A percentile compares a stretch with the other conserved stretches of the same genome.
Evolutionary conservation across 1,284 basidiomycete species (phyloP).

Genomic region (Pyrrhoderma lamaoense): DNA sequence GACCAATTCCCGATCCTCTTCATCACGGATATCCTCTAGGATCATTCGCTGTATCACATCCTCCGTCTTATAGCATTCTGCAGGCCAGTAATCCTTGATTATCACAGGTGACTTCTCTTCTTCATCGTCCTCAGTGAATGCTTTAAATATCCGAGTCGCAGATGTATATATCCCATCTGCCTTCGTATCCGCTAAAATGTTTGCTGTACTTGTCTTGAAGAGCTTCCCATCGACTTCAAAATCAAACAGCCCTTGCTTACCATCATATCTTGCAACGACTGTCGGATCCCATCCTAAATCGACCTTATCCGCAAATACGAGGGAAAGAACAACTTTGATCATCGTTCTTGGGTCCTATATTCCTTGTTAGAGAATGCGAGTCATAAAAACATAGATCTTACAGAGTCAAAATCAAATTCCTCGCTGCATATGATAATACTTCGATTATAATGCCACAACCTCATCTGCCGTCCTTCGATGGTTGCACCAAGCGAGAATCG

Average conservation of each 20-base stretch:
- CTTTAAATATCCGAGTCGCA: not conserved
- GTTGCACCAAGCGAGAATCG: not conserved
- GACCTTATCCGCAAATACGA: not conserved
- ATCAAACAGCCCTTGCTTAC: not conserved
- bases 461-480: not conserved
- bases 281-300: slow-evolving; percentile 6
- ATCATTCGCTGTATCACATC: not conserved
- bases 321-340: not conserved
- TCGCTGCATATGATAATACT: not conserved
- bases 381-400: too few species aligned
- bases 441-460: not conserved
- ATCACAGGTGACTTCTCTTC: not conserved
- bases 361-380: too few species aligned
- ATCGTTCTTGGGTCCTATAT: not conserved
- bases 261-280: not conserved
- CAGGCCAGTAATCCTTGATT: not conserved
- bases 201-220: not conserved
- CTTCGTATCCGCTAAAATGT: not conserved
- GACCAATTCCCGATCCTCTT: not conserved
- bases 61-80: not conserved
- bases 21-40: not conserved
- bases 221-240: not conserved
- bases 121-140: not conserved
- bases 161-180: not conserved
- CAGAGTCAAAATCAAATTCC: not conserved